Conservation (phyloP, 305 asterid species). For the Fraxinus platypoda region DNA sequence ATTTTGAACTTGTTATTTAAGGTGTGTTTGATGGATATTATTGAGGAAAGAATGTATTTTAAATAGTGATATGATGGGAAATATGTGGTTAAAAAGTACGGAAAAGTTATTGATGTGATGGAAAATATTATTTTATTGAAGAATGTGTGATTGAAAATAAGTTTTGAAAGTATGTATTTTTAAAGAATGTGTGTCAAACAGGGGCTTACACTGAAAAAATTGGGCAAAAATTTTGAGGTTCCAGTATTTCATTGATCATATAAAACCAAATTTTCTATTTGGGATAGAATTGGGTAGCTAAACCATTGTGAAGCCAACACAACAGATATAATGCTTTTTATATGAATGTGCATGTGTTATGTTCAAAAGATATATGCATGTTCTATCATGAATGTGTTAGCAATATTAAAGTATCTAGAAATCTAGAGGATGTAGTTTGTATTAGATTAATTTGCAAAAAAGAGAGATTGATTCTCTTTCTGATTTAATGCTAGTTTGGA, state of each 20-base stretch:
- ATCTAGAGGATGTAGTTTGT: not conserved
- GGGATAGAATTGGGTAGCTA: not conserved
- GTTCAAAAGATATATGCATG: not conserved
- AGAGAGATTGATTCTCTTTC: not conserved
- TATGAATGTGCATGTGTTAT: not conserved
- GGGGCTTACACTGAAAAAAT: not conserved
- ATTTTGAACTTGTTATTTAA: not conserved
- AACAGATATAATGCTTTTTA: not conserved
- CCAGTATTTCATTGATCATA: not conserved
- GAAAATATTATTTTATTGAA: too few relatives aligned
- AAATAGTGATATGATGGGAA: too few relatives aligned
- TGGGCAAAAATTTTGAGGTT: not conserved
- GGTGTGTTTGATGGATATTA: too few relatives aligned
- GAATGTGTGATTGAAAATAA: too few relatives aligned
- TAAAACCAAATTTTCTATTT: not conserved
- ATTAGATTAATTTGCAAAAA: not conserved
- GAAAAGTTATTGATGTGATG: too few relatives aligned
- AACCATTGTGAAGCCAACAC: not conserved
- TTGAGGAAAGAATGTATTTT: too few relatives aligned
- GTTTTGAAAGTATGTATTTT: too few relatives aligned
- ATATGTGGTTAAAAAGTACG: too few relatives aligned
- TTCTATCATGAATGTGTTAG: not conserved
- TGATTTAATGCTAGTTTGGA: not conserved
- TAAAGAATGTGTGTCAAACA: too few relatives aligned
- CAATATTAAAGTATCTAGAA: not conserved